phyloP scores from a whole-genome alignment of 331 rosid species.

The Stylosanthes scabra region DNA sequence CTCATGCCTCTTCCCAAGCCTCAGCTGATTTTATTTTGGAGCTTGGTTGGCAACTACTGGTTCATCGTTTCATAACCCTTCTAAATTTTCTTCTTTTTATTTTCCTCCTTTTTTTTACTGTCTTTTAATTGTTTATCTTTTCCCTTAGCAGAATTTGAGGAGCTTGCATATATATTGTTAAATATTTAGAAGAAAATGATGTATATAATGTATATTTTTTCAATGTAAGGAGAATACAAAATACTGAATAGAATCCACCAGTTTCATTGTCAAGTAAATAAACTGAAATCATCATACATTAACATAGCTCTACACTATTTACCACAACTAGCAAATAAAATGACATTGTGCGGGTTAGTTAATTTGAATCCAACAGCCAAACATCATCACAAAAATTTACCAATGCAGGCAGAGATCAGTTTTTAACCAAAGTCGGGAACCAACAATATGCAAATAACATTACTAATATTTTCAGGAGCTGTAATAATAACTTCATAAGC shows the following conservation, averaged over 20 bases:
- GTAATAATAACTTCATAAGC: background rate
- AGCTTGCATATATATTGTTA: background rate
- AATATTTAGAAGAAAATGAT: no score
- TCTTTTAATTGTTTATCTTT: conserved; percentile 27
- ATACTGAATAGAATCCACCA: no score
- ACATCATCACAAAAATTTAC: background rate
- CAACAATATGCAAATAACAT: conserved; percentile 17
- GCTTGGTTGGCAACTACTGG: conserved; percentile 25
- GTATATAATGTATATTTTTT: no score
- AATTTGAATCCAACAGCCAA: background rate
- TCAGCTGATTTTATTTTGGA: conserved; percentile 34
- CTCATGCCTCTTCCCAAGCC: conserved; percentile 9
- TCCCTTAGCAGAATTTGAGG: conserved; percentile 9
- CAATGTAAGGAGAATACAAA: no score
- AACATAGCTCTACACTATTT: background rate
- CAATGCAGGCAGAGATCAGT: conserved; percentile 1
- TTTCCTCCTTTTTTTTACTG: background rate
- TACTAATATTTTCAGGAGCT: conserved; percentile 11
- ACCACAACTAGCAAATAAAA: background rate
- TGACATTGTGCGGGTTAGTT: background rate
- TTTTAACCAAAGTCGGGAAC: background rate
- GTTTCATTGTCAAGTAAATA: no score
- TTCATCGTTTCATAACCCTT: background rate
- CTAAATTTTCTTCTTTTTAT: background rate
- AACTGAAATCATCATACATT: no score